A percentile compares a stretch with the other conserved stretches of the same genome.
Conservation (phyloP, 2,329 filamentous ascomycete genomes). For the Xylaria sp. region DNA sequence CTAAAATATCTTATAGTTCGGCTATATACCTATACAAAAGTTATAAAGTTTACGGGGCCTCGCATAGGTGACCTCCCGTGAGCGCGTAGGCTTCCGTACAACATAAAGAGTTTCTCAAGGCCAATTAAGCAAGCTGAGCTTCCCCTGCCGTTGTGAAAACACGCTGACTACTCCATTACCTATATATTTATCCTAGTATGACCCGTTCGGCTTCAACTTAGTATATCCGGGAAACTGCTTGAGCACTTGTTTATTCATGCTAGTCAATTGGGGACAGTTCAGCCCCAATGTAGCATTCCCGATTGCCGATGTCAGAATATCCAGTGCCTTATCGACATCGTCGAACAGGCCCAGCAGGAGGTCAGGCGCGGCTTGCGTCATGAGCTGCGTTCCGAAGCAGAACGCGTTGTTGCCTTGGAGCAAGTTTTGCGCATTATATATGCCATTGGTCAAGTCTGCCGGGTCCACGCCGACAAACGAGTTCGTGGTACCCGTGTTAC, state of each 20-base stretch:
- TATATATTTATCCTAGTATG: not conserved
- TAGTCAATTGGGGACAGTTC: conserved; percentile 14
- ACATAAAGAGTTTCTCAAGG: not conserved
- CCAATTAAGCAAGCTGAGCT: not conserved
- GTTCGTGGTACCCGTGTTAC: conserved; percentile 23
- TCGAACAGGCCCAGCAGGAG: conserved; percentile 15
- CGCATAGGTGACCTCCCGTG: too few relatives aligned
- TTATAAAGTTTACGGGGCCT: too few relatives aligned
- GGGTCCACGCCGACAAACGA: conserved; percentile 30
- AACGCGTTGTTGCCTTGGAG: conserved; percentile 30
- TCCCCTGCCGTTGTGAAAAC: not conserved
- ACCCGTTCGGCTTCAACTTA: conserved; percentile 19
- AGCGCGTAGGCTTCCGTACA: too few relatives aligned
- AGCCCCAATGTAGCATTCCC: conserved; percentile 1
- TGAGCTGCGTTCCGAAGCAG: conserved; percentile 24
- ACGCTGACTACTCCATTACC: not conserved
- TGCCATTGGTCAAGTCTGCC: conserved; percentile 22
- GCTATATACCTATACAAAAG: too few relatives aligned
- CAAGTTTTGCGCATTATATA: conserved; percentile 19
- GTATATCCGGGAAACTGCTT: conserved; percentile 28
- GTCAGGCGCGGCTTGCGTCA: conserved; percentile 23
- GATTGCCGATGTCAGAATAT: not conserved
- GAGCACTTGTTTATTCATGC: conserved; percentile 6
- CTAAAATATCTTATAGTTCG: too few relatives aligned
- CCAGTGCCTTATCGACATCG: conserved; percentile 15